These are phyloP conservation scores for Leishmania braziliensis DNA, from an alignment of 208 protist genomes.

Conservation along the genomic window DNA sequence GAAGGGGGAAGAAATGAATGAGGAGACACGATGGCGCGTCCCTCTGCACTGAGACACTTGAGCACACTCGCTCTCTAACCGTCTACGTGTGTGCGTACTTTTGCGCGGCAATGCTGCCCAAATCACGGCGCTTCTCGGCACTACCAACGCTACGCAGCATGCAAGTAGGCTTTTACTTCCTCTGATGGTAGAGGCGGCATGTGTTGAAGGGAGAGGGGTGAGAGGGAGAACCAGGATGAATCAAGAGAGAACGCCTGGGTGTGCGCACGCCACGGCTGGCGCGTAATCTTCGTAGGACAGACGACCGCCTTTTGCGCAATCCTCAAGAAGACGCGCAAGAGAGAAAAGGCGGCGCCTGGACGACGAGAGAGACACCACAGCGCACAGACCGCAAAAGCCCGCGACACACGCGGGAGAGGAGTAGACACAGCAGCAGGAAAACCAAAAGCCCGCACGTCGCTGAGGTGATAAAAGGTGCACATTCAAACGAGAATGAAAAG, in stretches of 20 bases:
- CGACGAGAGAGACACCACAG: background rate
- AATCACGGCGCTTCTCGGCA: background rate
- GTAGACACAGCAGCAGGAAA: background rate
- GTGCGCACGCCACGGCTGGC: background rate
- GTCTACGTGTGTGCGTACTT: background rate
- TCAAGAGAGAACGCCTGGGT: background rate
- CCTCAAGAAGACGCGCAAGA: background rate
- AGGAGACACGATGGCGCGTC: background rate
- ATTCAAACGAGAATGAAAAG: background rate
- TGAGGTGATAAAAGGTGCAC: too few relatives aligned
- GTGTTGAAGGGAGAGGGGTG: background rate
- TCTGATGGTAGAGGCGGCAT: background rate
- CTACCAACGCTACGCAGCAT: background rate
- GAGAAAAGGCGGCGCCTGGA: background rate
- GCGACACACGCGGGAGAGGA: background rate
- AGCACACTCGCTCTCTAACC: background rate
- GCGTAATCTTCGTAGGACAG: background rate
- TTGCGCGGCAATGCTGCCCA: background rate
- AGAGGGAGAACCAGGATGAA: background rate
- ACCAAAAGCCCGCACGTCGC: too few relatives aligned
- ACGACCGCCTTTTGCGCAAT: background rate
- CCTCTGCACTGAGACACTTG: background rate
- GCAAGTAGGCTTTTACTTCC: background rate
- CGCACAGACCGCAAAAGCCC: background rate
- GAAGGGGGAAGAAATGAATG: background rate